Evolutionary conservation across 768 basidiomycete genomes (phyloP).

Genomic region (Boletus subparvulus): DNA sequence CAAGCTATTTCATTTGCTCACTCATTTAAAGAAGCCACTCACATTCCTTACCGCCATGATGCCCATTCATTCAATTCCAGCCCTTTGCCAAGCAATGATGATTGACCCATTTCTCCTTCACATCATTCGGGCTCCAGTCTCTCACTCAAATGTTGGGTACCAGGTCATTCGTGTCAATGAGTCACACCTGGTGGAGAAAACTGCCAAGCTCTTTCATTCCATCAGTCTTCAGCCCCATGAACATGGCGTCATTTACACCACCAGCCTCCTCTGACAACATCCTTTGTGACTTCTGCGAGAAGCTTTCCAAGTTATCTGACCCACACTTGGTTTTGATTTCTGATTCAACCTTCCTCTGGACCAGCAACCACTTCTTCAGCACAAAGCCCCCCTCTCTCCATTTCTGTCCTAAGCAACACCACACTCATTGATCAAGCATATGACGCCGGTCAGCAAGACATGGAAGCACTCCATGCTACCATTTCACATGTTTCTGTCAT

Average conservation of each 20-base stretch:
- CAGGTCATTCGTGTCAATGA: too few relatives aligned
- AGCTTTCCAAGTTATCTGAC: neutral
- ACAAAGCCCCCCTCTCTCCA: too few relatives aligned
- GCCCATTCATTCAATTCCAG: neutral
- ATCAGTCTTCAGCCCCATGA: neutral
- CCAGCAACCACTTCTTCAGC: too few relatives aligned
- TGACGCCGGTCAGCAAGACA: too few relatives aligned
- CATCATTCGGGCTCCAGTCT: neutral
- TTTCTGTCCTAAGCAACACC: too few relatives aligned
- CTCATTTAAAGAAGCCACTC: slow-evolving; percentile 3
- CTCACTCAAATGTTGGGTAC: slow-evolving; percentile 4
- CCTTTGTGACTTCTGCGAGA: too few relatives aligned
- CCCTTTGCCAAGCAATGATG: slow-evolving; percentile 2
- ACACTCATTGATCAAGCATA: too few relatives aligned
- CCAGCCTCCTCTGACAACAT: neutral
- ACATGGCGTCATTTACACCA: slow-evolving; percentile 10
- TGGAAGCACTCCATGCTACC: too few relatives aligned
- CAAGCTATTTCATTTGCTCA: slow-evolving; percentile 11
- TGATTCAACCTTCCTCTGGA: too few relatives aligned
- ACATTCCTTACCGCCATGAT: slow-evolving; percentile 13
- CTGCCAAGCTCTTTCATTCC: neutral
- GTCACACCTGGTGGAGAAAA: neutral
- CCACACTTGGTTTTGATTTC: too few relatives aligned
- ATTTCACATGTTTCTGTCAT: too few relatives aligned
- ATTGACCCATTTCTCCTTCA: neutral